Evolutionary conservation across 805 yeast genomes (phyloP).

Genomic region (Candida mattraensis): DNA sequence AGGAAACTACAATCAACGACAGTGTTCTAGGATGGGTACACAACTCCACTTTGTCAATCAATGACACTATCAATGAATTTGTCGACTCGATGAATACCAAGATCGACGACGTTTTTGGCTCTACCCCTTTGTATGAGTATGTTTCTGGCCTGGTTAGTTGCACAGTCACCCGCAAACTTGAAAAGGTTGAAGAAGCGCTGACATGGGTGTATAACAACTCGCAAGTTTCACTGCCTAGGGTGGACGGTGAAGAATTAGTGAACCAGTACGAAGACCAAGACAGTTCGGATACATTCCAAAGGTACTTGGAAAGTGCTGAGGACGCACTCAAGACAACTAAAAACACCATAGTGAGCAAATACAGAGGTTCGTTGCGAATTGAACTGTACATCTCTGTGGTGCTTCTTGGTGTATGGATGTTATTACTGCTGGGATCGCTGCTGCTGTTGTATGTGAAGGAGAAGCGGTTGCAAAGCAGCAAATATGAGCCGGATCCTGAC

Average conservation of each 20-base stretch:
- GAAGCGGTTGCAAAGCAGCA: too few relatives aligned
- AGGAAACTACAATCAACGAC: conserved; percentile 57
- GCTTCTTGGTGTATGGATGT: conserved; percentile 48
- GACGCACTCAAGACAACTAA: conserved; percentile 27
- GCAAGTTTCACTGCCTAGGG: conserved; percentile 54
- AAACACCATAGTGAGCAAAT: conserved; percentile 32
- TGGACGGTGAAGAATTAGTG: conserved; percentile 26
- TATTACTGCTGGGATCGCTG: conserved; percentile 36
- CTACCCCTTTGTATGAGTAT: conserved; percentile 65
- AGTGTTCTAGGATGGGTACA: conserved; percentile 67
- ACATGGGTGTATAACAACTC: conserved; percentile 75
- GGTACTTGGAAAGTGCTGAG: conserved; percentile 21
- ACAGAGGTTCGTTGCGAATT: conserved; percentile 36
- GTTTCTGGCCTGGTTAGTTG: conserved; percentile 73
- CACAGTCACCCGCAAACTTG: conserved; percentile 71
- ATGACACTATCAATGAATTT: conserved; percentile 59
- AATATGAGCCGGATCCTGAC: too few relatives aligned
- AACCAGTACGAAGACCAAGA: conserved; percentile 5
- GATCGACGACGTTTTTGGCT: conserved; percentile 59
- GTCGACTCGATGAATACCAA: conserved; percentile 57
- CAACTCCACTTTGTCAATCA: conserved; percentile 55
- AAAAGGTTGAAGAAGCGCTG: conserved; percentile 64
- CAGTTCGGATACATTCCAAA: conserved; percentile 9
- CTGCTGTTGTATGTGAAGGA: conserved; percentile 14
- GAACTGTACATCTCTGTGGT: conserved; percentile 50